Conservation (phyloP, 257 asterid species). For the Forsythia suspensa region DNA sequence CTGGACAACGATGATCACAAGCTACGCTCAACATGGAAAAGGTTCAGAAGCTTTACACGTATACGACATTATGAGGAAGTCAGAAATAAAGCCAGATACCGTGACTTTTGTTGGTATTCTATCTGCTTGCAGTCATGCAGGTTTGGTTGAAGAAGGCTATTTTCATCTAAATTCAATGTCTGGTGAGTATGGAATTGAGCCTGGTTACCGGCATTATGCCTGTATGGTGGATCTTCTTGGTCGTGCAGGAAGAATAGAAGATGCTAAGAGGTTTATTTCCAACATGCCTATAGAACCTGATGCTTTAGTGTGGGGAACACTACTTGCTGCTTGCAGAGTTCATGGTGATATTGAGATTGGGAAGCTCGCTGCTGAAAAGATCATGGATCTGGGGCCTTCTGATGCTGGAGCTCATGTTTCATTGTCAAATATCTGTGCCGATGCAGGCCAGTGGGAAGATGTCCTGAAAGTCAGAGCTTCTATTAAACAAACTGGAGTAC, state of each 20-base stretch:
- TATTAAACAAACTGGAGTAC: slow-evolving; percentile 47
- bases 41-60: slow-evolving; percentile 60
- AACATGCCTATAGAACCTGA: slow-evolving; percentile 61
- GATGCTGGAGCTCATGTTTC: slow-evolving; percentile 63
- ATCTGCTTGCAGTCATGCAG: slow-evolving; percentile 80
- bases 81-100: slow-evolving; percentile 56
- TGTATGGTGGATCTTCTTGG: slow-evolving; percentile 87
- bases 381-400: slow-evolving; percentile 52
- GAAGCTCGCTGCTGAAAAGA: slow-evolving; percentile 54
- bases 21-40: slow-evolving; percentile 78
- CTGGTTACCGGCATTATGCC: slow-evolving; percentile 62
- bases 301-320: slow-evolving; percentile 64
- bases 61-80: slow-evolving; percentile 61
- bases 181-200: slow-evolving; percentile 60
- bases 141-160: slow-evolving; percentile 75
- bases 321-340: slow-evolving; percentile 72
- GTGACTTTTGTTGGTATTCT: slow-evolving; percentile 60
- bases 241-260: slow-evolving; percentile 70
- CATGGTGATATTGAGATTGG: slow-evolving; percentile 63
- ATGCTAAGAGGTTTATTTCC: slow-evolving; percentile 64
- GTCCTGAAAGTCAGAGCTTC: slow-evolving; percentile 50
- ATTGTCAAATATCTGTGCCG: slow-evolving; percentile 68
- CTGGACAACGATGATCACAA: slow-evolving; percentile 68
- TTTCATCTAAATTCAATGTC: slow-evolving; percentile 66
- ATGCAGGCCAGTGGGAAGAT: slow-evolving; percentile 75